Evolutionary conservation across 2,329 filamentous ascomycete genomes (phyloP).

Genomic region (Cladosporium halotolerans): DNA sequence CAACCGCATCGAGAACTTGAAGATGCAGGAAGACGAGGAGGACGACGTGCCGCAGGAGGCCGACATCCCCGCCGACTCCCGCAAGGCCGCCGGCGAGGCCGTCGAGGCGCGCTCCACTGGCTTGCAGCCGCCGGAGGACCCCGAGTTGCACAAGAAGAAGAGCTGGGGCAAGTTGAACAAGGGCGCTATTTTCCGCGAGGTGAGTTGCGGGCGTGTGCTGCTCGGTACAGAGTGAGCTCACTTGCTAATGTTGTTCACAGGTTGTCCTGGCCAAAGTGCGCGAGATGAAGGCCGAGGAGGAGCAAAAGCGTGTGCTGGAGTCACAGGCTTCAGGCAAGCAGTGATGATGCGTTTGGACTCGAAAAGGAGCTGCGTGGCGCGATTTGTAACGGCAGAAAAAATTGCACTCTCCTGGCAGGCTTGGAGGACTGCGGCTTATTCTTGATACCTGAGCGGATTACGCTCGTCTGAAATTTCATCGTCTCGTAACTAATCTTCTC

Average conservation of each 20-base stretch:
- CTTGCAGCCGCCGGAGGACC: conserved; percentile 20
- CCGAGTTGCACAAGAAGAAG: conserved; percentile 36
- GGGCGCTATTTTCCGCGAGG: conserved; percentile 81
- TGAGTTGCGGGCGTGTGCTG: conserved; percentile 34
- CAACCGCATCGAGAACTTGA: conserved; percentile 91
- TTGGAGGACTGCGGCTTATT: neutral
- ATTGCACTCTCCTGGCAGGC: neutral
- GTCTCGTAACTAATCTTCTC: too few relatives aligned
- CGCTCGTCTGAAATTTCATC: neutral
- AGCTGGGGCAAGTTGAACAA: conserved; percentile 55
- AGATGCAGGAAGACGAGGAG: conserved; percentile 85
- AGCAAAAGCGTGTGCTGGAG: conserved; percentile 35
- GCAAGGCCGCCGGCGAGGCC: conserved; percentile 48
- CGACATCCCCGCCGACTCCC: conserved; percentile 57
- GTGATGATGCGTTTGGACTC: neutral
- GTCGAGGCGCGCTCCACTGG: conserved; percentile 27
- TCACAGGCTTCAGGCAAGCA: conserved; percentile 2
- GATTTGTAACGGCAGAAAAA: neutral
- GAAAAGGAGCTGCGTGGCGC: neutral
- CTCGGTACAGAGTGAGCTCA: neutral
- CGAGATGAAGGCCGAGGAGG: conserved; percentile 83
- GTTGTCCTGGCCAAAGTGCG: conserved; percentile 81
- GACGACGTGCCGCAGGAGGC: conserved; percentile 56
- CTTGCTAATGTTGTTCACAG: conserved; percentile 17
- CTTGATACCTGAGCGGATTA: neutral